Base-by-base conservation (phyloP, 768 basidiomycete species). In the Chiua virens region DNA sequence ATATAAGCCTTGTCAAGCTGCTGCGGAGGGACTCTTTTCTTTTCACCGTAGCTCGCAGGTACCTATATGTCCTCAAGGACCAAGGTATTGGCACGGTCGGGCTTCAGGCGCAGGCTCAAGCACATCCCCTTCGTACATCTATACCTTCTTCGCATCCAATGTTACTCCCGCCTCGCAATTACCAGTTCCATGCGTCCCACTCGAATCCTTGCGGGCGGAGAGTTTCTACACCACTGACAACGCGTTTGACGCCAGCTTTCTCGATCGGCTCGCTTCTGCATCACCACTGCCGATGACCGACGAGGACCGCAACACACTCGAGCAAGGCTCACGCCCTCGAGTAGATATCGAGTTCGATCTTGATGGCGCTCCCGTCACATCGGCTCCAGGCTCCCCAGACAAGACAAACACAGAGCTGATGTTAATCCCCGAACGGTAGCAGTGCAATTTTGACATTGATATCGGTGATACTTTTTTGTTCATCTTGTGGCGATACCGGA, bases 1-100 rank as follows among this genome's bases (percentile, higher is more conserved):
- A 25, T 84, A 80, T 58, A 75, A 75, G 32, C 83, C 82, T 1
- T 85, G 85, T 57, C 76, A 77, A 58, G 77, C 77, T 20, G 81
- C 83, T 1, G 75, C 75, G 13, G 77, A 78, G 37, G 74, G 75
- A 40, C 63, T 79, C 34, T 67, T 72, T 58, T 55, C 69, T 7
- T 57, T 56, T 30, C 56, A 49, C 18, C 57, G 42, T 49, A 39
- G 34, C 34, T 62, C 52, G 18, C 61, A 49, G 15, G 49, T 52
- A 3, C 68, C 66, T 8, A 52, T 66, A 22, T 69, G 63, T 22
- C 77, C 78, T 6, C 73, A 77, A 54, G 76, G 76, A 7, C 69
- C 72, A 11, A 63, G 67, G 41, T 75, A 75, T 45, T 77, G 75
- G 75, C 74, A 75, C 45, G 58, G 62, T 22, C 50, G 49, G 1